phyloP scores from a whole-genome alignment of 2,329 filamentous ascomycete genomes.

The Monosporascus cannonballus region DNA sequence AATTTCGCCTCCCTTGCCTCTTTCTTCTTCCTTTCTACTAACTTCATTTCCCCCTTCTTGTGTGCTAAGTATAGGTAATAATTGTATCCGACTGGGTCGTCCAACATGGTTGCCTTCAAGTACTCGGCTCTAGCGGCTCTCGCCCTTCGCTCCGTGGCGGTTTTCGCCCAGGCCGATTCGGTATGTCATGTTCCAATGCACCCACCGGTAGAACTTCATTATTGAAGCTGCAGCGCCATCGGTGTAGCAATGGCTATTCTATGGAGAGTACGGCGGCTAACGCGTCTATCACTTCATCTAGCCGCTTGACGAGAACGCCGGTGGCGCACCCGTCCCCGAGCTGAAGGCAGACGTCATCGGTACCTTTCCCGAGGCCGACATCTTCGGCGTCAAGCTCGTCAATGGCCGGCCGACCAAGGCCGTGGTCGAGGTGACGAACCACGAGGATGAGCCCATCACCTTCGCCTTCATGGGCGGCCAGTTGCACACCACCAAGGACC shows the following conservation, averaged over 20 bases:
- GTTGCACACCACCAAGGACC: conserved; percentile 53
- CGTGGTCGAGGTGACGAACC: conserved; percentile 76
- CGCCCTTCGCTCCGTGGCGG: conserved; percentile 25
- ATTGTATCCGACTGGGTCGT: conserved; percentile 1
- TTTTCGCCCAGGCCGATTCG: conserved; percentile 24
- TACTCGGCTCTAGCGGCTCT: conserved; percentile 28
- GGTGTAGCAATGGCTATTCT: conserved; percentile 1
- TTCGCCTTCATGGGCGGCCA: conserved; percentile 73
- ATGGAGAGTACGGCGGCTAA: neutral
- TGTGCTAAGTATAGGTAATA: neutral
- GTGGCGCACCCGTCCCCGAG: conserved; percentile 29
- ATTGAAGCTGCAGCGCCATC: neutral
- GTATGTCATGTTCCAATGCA: conserved; percentile 15
- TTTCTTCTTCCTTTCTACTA: neutral
- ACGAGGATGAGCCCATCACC: conserved; percentile 69
- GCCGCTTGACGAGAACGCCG: conserved; percentile 20
- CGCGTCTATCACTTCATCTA: neutral
- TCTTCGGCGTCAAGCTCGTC: conserved; percentile 92
- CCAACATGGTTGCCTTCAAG: conserved; percentile 27
- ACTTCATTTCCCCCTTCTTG: neutral
- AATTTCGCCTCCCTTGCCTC: conserved; percentile 2
- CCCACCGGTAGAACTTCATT: neutral
- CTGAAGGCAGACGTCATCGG: conserved; percentile 61
- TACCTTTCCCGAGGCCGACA: conserved; percentile 63
- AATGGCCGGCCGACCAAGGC: conserved; percentile 85